Base-by-base conservation (phyloP, 2,329 filamentous ascomycete species). In the Epichloe elymi region DNA sequence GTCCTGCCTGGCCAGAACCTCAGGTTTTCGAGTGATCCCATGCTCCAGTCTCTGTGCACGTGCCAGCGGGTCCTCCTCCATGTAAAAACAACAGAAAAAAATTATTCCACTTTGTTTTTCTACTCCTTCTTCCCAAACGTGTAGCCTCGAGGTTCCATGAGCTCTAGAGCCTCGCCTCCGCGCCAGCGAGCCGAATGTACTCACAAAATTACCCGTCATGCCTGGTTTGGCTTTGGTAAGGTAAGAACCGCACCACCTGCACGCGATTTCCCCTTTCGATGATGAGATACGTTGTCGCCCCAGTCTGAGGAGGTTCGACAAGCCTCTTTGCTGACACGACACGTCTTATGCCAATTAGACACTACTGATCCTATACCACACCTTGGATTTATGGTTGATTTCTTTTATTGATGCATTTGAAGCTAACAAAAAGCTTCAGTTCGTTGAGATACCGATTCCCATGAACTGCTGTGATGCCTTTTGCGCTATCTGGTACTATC, bases 261-360 rank as follows among this genome's bases (percentile, higher is more conserved):
- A 8, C 7, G 15, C 43, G 5, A 12, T 26, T 12, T 33, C 17
- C 20, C 19, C 14, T 35, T 36, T 48, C 43, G 36, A 65, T 72
- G 69, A 73, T 68, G 70, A 73, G 59, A 65, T 65, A 64, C 61
- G 70, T 70, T 73, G 70, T 73, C 70, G 70, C 70, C 70, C 70
- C 70, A 73, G 70, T 64, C 70, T 71, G 65, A 73, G 63, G 65
- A 71, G 70, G 69, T 69, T 46, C 66, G 67, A 71, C 67, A 70
- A 70, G 66, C 69, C 66, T 72, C 65, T 57, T 59, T 73, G 70
- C 66, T 72, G 70, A 73, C 63, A 67, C 46, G 70, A 74, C 74
- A 70, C 59, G 74, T 77, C 74, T 71, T 72, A 68, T 68, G 71
- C 75, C 74, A 78, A 78, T 75, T 68, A 73, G 74, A 77, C 72